Percentiles rank a stretch among this genome's conserved stretches.
phyloP scores from a whole-genome alignment of 768 basidiomycete genomes.

The Inosperma sp. region DNA sequence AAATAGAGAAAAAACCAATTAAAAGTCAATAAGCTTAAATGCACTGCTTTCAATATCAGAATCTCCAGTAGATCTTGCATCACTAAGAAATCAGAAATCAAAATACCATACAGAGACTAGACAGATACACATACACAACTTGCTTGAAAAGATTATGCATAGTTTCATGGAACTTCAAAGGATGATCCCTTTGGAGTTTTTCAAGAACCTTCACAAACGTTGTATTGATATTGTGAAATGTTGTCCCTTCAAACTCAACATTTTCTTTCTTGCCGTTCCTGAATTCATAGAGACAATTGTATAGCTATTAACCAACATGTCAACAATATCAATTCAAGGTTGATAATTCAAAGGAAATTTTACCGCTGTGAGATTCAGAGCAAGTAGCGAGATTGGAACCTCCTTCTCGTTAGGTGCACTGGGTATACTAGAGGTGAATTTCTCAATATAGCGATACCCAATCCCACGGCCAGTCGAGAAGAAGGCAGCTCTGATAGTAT shows the following conservation, averaged over 20 bases:
- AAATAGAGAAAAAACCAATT: conserved; percentile 28
- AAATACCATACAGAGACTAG: background rate
- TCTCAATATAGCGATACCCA: background rate
- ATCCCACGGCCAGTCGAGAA: background rate
- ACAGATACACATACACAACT: conserved; percentile 11
- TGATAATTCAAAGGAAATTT: background rate
- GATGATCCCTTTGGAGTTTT: background rate
- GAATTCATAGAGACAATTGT: conserved; percentile 3
- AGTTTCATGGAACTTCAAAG: conserved; percentile 1
- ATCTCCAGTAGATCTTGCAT: background rate
- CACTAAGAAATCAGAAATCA: background rate
- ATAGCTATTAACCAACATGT: background rate
- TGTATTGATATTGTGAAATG: background rate
- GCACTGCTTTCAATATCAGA: background rate
- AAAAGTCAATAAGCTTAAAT: conserved; percentile 9
- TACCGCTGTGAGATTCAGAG: background rate
- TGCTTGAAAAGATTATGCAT: background rate
- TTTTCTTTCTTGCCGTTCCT: background rate
- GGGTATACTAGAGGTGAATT: background rate
- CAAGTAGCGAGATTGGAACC: background rate
- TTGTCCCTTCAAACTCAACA: background rate
- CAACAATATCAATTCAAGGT: background rate
- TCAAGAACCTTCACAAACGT: background rate
- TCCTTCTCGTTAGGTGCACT: conserved; percentile 1
- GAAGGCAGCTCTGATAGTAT: background rate